Percentiles rank a stretch among this genome's conserved stretches.
Evolutionary conservation across 140 eudicot species (phyloP).

Genomic region (Flaveria floridana): DNA sequence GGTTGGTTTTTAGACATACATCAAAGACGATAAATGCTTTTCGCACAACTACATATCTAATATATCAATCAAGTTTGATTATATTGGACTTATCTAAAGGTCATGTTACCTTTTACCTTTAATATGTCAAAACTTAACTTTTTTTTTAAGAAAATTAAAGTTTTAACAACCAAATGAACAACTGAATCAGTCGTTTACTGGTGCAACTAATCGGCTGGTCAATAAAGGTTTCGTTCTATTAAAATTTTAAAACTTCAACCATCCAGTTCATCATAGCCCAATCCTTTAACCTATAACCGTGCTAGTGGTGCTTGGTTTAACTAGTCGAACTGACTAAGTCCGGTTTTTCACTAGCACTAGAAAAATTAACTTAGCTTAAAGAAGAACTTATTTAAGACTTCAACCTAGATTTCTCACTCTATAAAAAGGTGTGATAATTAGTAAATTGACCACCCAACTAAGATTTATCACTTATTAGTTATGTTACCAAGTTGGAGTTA

Average conservation of each 20-base stretch:
- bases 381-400: background rate
- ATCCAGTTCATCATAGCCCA: background rate
- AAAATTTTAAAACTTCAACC: background rate
- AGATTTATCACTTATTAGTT: too few species aligned
- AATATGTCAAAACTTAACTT: background rate
- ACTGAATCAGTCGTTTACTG: too few species aligned
- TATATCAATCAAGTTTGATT: background rate
- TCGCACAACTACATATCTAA: background rate
- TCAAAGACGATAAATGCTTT: background rate
- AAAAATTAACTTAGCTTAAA: background rate
- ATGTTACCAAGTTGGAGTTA: too few species aligned
- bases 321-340: background rate
- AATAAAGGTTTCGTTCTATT: too few species aligned
- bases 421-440: too few species aligned
- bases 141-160: background rate
- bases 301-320: background rate
- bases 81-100: background rate
- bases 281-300: background rate
- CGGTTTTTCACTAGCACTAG: background rate
- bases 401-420: background rate
- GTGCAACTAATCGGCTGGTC: too few species aligned
- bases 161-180: background rate
- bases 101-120: background rate
- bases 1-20: too few species aligned
- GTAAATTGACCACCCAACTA: too few species aligned